A percentile compares a stretch with the other conserved stretches of the same genome.
Evolutionary conservation across 2,329 filamentous ascomycete species (phyloP).

Genomic region (Penicillium janthinellum): DNA sequence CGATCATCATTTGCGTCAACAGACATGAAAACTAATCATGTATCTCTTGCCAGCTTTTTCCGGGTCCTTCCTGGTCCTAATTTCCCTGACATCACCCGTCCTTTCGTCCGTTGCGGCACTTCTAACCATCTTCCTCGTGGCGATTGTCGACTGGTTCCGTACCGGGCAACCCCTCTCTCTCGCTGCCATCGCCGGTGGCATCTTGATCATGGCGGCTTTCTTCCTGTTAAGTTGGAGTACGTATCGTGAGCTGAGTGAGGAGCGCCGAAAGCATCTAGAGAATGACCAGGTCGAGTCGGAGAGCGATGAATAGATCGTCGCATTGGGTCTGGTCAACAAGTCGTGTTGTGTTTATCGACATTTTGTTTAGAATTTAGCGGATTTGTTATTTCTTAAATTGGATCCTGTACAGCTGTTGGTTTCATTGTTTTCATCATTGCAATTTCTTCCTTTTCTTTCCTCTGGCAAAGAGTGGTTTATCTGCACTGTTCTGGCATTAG

Average conservation of each 20-base stretch:
- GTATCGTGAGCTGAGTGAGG: conserved; percentile 88
- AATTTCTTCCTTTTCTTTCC: background rate
- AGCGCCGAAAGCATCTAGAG: conserved; percentile 62
- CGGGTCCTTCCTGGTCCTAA: conserved; percentile 88
- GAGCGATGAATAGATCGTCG: conserved; percentile 40
- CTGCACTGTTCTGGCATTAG: background rate
- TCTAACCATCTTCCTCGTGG: conserved; percentile 95
- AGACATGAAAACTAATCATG: conserved; percentile 4
- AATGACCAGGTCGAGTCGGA: conserved; percentile 48
- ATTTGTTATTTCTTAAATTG: background rate
- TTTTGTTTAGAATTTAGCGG: background rate
- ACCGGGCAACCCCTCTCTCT: conserved; percentile 74
- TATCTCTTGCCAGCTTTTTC: conserved; percentile 64
- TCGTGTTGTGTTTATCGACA: background rate
- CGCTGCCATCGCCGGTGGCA: conserved; percentile 77
- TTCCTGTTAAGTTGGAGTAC: conserved; percentile 86
- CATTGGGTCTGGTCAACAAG: background rate
- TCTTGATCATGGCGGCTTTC: conserved; percentile 87
- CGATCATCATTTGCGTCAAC: background rate
- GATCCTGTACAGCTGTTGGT: background rate
- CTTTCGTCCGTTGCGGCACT: conserved; percentile 89
- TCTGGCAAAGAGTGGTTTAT: background rate
- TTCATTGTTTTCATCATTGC: background rate
- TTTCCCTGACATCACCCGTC: conserved; percentile 89
- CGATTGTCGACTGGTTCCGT: conserved; percentile 83